These are phyloP conservation scores for cucumber (Cucumis sativus) DNA, from an alignment of 306 rosid species.

Conservation along the genomic window Cucumber_9930_V3 NC_026660.2:30665001-30665500, in stretches of 20 bases:
- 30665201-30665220: not conserved
- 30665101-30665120: not conserved
- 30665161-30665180: not conserved
- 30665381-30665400: too few relatives aligned
- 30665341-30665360: too few relatives aligned
- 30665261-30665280: not conserved
- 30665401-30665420: too few relatives aligned
- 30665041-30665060: not conserved
- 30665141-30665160: conserved; percentile 7
- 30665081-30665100: not conserved
- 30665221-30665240: not conserved
- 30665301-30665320: not conserved
- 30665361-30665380: too few relatives aligned
- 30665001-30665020: not conserved
- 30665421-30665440: not conserved
- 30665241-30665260: not conserved
- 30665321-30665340: too few relatives aligned
- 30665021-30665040: not conserved
- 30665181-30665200: not conserved
- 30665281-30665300: not conserved
- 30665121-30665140: not conserved
- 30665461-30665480: not conserved
- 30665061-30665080: not conserved
- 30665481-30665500: too few relatives aligned
- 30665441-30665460: not conserved